Base-by-base conservation (phyloP, 2,329 filamentous ascomycete genomes). In the Leptodontidium sp. region DNA sequence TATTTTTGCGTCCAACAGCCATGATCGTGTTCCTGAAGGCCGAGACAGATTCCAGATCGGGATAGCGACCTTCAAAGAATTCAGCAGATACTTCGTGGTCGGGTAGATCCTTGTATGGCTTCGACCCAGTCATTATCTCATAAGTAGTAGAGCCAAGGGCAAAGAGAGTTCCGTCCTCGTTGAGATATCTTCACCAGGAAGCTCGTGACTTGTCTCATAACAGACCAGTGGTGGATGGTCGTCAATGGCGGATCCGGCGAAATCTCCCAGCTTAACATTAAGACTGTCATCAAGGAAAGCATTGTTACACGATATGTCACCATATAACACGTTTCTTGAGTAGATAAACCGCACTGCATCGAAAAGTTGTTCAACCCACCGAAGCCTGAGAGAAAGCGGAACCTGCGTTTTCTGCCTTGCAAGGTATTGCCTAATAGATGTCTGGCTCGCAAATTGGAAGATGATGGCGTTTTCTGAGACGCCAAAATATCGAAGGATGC, bases 241-340 rank as follows among this genome's bases (percentile, higher is more conserved):
- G 49, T 67, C 65, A 40, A 67, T 57, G 11, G 58, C 50, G 1
- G 57, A 67, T 55, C 65, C 65, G 12, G 57, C 65, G 52, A 67
- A 67, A 32, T 63, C 57, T 29, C 47, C 62, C 2, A 64, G 47
- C 49, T 43, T 64, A 17, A 38, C 62, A 55, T 55, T 45, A 17
- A 53, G 35, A 17, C 43, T 45, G 17, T 38, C 49, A 64, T 55
- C 62, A 29, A 64, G 62, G 15, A 64, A 55, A 17, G 55, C 29
- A 55, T 64, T 64, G 32, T 64, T 64, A 21, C 49, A 64, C 26
- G 47, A 64, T 35, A 64, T 64, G 62, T 64, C 62, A 26, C 49
- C 47, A 55, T 64, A 47, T 2, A 64, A 53, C 21, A 64, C 49
- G 35, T 29, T 4, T 40, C 29, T 64, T 21, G 62, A 64, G 55